Evolutionary conservation across 139 green algal species (phyloP).

Genomic region (Diplosphaera chodatii): DNA sequence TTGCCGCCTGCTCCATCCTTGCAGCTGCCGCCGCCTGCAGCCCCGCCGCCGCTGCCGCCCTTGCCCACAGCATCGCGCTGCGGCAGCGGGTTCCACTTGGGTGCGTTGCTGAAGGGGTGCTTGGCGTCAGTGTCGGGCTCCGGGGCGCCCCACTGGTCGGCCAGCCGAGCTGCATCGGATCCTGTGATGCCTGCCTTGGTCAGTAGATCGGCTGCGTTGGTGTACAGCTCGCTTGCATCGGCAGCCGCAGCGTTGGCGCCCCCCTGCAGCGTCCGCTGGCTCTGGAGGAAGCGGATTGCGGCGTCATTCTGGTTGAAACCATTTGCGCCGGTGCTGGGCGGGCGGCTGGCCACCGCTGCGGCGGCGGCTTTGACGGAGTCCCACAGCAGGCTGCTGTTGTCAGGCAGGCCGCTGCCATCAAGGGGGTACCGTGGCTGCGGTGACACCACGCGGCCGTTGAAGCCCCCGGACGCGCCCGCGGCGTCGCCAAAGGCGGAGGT

Average conservation of each 20-base stretch:
- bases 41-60: too few species aligned
- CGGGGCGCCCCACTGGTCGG: neutral
- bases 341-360: neutral
- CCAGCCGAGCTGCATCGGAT: neutral
- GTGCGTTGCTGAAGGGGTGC: too few species aligned
- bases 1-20: too few species aligned
- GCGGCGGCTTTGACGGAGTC: neutral
- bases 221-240: neutral
- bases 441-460: neutral
- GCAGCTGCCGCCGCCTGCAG: too few species aligned
- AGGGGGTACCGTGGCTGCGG: neutral
- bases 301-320: neutral
- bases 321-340: too few species aligned
- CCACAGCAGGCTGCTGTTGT: neutral
- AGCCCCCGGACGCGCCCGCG: neutral
- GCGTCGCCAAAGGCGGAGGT: neutral
- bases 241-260: neutral
- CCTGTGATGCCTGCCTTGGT: neutral
- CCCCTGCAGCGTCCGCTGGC: neutral
- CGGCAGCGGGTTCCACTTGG: neutral
- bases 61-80: neutral
- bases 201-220: neutral
- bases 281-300: neutral
- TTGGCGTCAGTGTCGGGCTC: neutral
- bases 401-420: neutral